Evolutionary conservation across 1,284 basidiomycete species (phyloP).

Genomic region (Ustilago sp.): DNA sequence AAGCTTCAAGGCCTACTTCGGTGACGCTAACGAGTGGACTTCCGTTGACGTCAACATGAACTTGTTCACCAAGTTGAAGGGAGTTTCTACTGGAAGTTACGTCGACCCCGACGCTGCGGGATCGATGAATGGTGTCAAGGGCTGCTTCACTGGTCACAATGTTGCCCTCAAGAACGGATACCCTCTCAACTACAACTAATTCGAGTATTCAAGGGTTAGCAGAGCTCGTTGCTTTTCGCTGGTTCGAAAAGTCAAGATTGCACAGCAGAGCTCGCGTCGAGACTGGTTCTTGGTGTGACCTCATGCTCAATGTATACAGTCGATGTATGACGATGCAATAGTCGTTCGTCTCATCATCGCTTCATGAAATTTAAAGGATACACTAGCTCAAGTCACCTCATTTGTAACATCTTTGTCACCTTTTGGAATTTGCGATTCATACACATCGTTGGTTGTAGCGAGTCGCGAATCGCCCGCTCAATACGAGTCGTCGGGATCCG

Average conservation of each 20-base stretch:
- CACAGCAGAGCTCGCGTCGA: neutral
- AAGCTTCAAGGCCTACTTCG: conserved; percentile 48
- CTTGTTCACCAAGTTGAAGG: conserved; percentile 44
- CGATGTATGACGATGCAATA: conserved; percentile 5
- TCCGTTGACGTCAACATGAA: conserved; percentile 51
- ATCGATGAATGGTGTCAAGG: conserved; percentile 43
- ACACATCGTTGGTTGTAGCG: neutral
- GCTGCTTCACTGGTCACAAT: conserved; percentile 44
- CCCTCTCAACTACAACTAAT: conserved; percentile 34
- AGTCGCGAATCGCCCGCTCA: conserved; percentile 26
- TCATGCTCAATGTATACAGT: neutral
- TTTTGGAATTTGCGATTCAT: conserved; percentile 8
- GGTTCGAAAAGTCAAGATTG: conserved; percentile 9
- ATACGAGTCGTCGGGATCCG: conserved; percentile 20
- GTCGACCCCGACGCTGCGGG: conserved; percentile 36
- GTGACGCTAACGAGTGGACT: conserved; percentile 50
- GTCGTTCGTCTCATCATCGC: neutral
- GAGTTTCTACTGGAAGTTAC: conserved; percentile 27
- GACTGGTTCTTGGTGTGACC: conserved; percentile 5
- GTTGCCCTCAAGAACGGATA: conserved; percentile 39
- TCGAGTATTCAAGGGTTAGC: too few relatives aligned
- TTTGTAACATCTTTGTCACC: conserved; percentile 5
- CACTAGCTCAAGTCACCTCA: conserved; percentile 8
- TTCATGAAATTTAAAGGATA: neutral
- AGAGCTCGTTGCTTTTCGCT: conserved; percentile 4